phyloP scores from a whole-genome alignment of 305 asterid species.

The Lippia alba region DNA sequence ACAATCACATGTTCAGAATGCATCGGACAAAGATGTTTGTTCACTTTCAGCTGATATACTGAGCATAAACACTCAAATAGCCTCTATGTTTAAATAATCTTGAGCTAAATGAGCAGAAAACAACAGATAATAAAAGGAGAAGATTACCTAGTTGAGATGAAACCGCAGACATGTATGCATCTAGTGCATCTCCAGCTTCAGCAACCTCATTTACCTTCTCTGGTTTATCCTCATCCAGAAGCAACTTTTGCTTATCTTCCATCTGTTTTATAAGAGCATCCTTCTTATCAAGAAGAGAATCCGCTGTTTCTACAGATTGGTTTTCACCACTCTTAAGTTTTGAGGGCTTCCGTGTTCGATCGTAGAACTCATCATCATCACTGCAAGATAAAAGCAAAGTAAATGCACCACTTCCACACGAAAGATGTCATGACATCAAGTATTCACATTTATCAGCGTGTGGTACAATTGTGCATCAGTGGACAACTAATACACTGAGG shows the following conservation, averaged over 20 bases:
- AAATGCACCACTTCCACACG: constrained; percentile 31
- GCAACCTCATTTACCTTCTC: constrained; percentile 48
- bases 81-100: constrained; percentile 4
- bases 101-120: constrained; percentile 1
- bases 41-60: constrained; percentile 4
- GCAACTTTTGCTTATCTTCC: constrained; percentile 62
- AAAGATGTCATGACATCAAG: neutral
- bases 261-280: constrained; percentile 67
- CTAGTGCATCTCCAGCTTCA: constrained; percentile 92
- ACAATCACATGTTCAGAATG: constrained; percentile 1
- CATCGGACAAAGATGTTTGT: neutral
- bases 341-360: constrained; percentile 74
- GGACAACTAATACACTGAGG: constrained; percentile 14
- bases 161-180: constrained; percentile 89
- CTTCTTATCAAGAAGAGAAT: constrained; percentile 94
- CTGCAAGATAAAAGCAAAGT: constrained; percentile 50
- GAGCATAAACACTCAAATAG: neutral
- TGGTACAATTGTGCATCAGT: constrained; percentile 11
- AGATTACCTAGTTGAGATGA: constrained; percentile 89
- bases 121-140: constrained; percentile 21
- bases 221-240: constrained; percentile 57
- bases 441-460: constrained; percentile 18
- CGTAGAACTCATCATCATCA: constrained; percentile 94
- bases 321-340: constrained; percentile 67
- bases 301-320: constrained; percentile 90